Base-by-base conservation (phyloP, 2,329 filamentous ascomycete genomes). In the Trichoderma simmonsii region DNA sequence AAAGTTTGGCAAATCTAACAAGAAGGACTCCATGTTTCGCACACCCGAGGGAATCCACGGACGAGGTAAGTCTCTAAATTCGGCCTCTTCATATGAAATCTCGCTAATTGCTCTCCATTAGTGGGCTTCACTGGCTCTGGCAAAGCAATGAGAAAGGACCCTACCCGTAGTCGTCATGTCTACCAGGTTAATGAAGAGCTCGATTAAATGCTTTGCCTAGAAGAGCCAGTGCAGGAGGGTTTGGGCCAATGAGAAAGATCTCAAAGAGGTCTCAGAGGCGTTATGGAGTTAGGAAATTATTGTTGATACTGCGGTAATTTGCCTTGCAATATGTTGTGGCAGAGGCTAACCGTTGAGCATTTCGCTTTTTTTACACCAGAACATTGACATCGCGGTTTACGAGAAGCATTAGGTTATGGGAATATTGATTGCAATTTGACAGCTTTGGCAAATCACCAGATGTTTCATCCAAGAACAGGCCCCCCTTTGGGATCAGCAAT, bases 11-110 rank as follows among this genome's bases (percentile, higher is more conserved):
- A 92, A 91, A 80, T 75, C 83, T 5, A 82, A 84, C 56, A 95
- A 95, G 84, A 97, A 97, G 83, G 93, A 97, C 63, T 97, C 94
- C 86, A 98, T 98, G 95, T 98, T 98, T 81, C 91, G 95, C 61
- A 98, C 95, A 3, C 94, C 94, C 0, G 94, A 97, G 36, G 91
- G 93, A 73, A 88, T 96, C 28, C 89, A 93, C 78, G 95, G 93
- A 72, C 89, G 94, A 92, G 95, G 95, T 97, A 84, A 76, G 87
- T 60, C 34, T 6, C 24, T 51, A 8, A 60, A 26, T n/a, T 14
- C 32, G 6, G 15, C 4, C 21, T 34, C 28, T 14, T n/a, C 7
- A 15, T 18, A 59, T 11, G 7, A 54, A 43, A 3, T 39, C 14
- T 59, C 36, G 26, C 39, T 79, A 80, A 71, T 79, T 36, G n/a